Evolutionary conservation across 495 filamentous ascomycete genomes (phyloP), one percentile per base, ranked within the genome.

Genomic region (Pseudomonodictys pantanalensis): DNA sequence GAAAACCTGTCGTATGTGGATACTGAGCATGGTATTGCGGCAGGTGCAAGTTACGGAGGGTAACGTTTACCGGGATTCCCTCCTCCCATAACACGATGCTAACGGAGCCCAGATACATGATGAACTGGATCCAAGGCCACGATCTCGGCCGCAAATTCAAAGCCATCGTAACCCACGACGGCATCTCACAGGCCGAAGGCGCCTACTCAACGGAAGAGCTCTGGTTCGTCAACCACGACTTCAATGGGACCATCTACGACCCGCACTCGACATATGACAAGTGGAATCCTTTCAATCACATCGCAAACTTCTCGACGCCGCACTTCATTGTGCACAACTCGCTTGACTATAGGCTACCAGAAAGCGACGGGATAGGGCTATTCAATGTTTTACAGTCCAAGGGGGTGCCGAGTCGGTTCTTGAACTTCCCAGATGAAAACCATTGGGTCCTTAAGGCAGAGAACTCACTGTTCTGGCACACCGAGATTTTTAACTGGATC

Each of bases 81-180:
- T 52, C n/a, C n/a, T n/a, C n/a, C n/a, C n/a, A 29, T 28, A 11
- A 52, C 25, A 7, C 2, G 6, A 15, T 18, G 38, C 38, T 41
- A 41, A 41, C 51, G 25, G n/a, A 25, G 8, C 2, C n/a, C 25
- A 77, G 77, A 0, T 83, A 78, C 69, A 83, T 82, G 79, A 71
- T 78, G 46, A 81, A 81, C 65, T 83, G 80, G 81, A 80, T 82
- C 56, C 78, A 81, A 60, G 80, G 81, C 18, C 77, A 80, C 39
- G 69, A 71, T 1, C 69, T 83, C 1, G 80, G 78, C 17, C 75
- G 77, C 6, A 65, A 78, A 53, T 79, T 82, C 70, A 81, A 81
- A 57, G 78, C 78, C 0, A 68, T 83, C 9, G 78, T 81, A 49
- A 64, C 61, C 3, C 61, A 64, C 33, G 61, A 76, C 63, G 80